Percentiles rank a stretch among this genome's conserved stretches.
phyloP scores from a whole-genome alignment of 495 filamentous ascomycete species.

The Aspergillus kassunensis region DNA sequence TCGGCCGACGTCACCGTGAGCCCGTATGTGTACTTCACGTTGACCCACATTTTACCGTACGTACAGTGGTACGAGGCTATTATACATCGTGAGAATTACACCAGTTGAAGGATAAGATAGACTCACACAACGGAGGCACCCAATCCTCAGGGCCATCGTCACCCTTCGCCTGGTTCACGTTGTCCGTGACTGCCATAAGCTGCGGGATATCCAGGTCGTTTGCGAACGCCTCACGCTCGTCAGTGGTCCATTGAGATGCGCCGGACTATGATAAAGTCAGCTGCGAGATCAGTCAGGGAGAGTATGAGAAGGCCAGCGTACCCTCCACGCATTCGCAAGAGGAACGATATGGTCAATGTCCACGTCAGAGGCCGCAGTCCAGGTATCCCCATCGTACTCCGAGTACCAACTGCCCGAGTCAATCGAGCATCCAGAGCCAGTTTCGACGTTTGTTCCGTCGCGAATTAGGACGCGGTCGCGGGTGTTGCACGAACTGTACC shows the following conservation, averaged over 20 bases:
- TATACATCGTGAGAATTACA: background rate
- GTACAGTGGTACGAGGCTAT: constrained; percentile 64
- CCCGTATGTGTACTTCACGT: constrained; percentile 60
- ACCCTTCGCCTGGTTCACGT: constrained; percentile 66
- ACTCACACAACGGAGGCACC: constrained; percentile 62
- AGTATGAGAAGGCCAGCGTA: constrained; percentile 24
- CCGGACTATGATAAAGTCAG: constrained; percentile 32
- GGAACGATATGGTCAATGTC: constrained; percentile 79
- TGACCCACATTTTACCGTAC: constrained; percentile 67
- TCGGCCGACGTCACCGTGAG: constrained; percentile 57
- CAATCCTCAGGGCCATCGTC: constrained; percentile 66
- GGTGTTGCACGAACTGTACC: constrained; percentile 53
- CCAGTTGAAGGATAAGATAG: too few species aligned
- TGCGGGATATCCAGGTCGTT: constrained; percentile 70
- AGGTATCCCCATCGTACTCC: constrained; percentile 66
- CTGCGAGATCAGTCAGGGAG: background rate
- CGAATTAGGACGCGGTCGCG: constrained; percentile 66
- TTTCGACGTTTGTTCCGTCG: constrained; percentile 56
- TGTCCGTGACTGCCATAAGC: constrained; percentile 69
- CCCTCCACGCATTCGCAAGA: constrained; percentile 69
- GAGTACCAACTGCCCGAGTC: constrained; percentile 56
- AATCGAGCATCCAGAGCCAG: constrained; percentile 50
- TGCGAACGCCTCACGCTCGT: constrained; percentile 59
- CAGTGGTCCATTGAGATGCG: constrained; percentile 53
- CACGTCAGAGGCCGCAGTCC: constrained; percentile 61